These are phyloP conservation scores for Pseudohalonectria lignicola DNA, from an alignment of 2,329 filamentous ascomycete species.

Conservation along the genomic window DNA sequence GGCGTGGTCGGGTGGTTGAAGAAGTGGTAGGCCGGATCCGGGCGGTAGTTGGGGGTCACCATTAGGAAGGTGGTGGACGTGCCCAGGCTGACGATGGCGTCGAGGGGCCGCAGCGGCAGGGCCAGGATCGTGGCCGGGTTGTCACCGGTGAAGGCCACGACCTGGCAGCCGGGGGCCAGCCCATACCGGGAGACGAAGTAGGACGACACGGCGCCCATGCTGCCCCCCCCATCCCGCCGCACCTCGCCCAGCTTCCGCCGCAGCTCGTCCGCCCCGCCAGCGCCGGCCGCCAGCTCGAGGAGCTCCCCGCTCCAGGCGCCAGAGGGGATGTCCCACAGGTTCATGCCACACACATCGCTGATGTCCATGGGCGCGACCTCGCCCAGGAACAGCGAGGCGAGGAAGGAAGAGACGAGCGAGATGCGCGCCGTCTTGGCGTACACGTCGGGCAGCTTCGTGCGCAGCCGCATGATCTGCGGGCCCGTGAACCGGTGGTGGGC, in stretches of 20 bases:
- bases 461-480: constrained; percentile 88
- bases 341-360: constrained; percentile 91
- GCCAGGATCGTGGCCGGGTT: constrained; percentile 93
- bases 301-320: constrained; percentile 66
- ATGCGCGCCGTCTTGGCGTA: constrained; percentile 76
- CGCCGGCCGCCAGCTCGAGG: constrained; percentile 63
- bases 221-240: constrained; percentile 66
- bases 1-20: constrained; percentile 93
- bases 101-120: constrained; percentile 73
- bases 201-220: constrained; percentile 60
- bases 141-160: constrained; percentile 87
- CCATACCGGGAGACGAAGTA: constrained; percentile 77
- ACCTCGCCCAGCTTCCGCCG: constrained; percentile 72
- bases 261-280: constrained; percentile 45
- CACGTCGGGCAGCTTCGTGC: constrained; percentile 65
- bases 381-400: constrained; percentile 83
- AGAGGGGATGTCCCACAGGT: constrained; percentile 80
- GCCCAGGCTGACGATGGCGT: constrained; percentile 89
- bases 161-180: constrained; percentile 62
- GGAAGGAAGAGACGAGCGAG: constrained; percentile 88
- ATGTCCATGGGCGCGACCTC: constrained; percentile 83
- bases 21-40: constrained; percentile 88
- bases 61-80: constrained; percentile 97
- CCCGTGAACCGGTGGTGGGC: constrained; percentile 97
- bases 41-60: constrained; percentile 85